Conservation (phyloP, 2,329 filamentous ascomycete species). For the Sarocladiaceae sp. region DNA sequence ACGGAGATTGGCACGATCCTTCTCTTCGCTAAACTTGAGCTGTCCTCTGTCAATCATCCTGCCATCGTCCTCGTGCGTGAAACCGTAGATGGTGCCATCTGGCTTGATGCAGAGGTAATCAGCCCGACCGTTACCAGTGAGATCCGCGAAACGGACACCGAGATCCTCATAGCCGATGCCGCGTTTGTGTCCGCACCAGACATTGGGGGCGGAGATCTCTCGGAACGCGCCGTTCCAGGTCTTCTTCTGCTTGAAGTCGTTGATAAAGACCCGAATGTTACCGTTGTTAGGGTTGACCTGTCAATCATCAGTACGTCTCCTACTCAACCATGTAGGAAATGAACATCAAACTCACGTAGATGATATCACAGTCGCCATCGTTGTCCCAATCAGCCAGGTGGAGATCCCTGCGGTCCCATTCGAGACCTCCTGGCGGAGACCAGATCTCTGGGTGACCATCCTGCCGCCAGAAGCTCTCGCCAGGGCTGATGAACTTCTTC, state of each 20-base stretch:
- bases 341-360: too few species aligned
- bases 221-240: background rate
- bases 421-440: background rate
- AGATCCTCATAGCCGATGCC: constrained; percentile 22
- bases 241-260: background rate
- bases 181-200: constrained; percentile 18
- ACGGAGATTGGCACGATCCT: constrained; percentile 30
- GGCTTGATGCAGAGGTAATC: constrained; percentile 28
- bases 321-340: constrained; percentile 20
- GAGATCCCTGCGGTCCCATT: constrained; percentile 22
- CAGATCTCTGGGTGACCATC: constrained; percentile 4
- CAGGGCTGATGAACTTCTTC: background rate
- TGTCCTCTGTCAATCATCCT: constrained; percentile 18
- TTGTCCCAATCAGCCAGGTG: constrained; percentile 32
- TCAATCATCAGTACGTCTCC: constrained; percentile 20
- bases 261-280: background rate
- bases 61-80: background rate
- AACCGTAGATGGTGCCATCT: constrained; percentile 21
- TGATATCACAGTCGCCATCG: constrained; percentile 29
- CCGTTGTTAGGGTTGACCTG: constrained; percentile 18
- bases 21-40: constrained; percentile 22
- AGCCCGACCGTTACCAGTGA: constrained; percentile 22
- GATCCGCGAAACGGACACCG: constrained; percentile 25
- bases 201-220: background rate
- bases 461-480: background rate